phyloP scores from a whole-genome alignment of 2,329 filamentous ascomycete genomes.

The Endoconidiophora polonica region DNA sequence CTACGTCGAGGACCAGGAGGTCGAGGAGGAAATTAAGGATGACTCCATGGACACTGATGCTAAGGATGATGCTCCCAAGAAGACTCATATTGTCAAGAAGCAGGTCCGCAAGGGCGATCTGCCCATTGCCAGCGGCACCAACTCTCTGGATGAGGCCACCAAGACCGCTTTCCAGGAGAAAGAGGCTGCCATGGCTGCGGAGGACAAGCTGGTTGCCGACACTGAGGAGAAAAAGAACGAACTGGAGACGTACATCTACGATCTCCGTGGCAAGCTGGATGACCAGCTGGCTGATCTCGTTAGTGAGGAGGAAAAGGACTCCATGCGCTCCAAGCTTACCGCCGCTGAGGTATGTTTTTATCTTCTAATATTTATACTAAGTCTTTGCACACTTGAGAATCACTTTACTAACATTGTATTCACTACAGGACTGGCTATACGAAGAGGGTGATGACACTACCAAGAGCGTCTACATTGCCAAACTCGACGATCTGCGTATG shows the following conservation, averaged over 20 bases:
- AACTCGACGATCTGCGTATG: constrained; percentile 88
- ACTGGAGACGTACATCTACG: constrained; percentile 94
- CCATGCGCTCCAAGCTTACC: constrained; percentile 69
- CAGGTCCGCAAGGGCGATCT: constrained; percentile 95
- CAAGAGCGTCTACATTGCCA: constrained; percentile 85
- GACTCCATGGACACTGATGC: constrained; percentile 33
- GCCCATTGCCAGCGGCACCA: constrained; percentile 68
- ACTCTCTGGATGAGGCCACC: constrained; percentile 52
- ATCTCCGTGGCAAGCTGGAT: constrained; percentile 87
- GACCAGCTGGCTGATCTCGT: constrained; percentile 80
- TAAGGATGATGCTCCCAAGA: constrained; percentile 53
- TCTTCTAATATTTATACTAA: not conserved
- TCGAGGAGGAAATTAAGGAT: constrained; percentile 80
- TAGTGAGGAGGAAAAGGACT: constrained; percentile 81
- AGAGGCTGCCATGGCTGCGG: constrained; percentile 84
- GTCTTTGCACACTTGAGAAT: not conserved
- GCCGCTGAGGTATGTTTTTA: constrained; percentile 57
- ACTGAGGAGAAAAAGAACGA: constrained; percentile 99
- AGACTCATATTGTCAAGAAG: constrained; percentile 98
- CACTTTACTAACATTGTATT: not conserved
- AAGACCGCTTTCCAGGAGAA: constrained; percentile 60
- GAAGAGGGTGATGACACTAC: constrained; percentile 89
- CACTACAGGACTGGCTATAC: constrained; percentile 84
- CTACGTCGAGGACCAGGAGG: constrained; percentile 93
- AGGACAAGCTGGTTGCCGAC: constrained; percentile 95